phyloP scores from a whole-genome alignment of 148 eudicot genomes.

The Pharnaceum exiguum region DNA sequence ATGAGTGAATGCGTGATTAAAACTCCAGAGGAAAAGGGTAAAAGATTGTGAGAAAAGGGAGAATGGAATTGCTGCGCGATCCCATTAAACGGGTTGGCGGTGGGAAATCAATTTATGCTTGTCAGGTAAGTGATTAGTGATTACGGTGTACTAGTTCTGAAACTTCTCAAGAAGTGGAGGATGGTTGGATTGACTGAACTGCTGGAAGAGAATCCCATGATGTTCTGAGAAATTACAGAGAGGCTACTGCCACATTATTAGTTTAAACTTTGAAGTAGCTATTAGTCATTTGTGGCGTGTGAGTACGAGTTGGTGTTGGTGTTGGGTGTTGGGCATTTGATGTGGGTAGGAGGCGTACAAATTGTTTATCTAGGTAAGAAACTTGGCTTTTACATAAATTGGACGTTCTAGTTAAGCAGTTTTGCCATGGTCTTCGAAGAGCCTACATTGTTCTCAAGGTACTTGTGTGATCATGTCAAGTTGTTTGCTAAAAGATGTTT shows the following conservation, averaged over 20 bases:
- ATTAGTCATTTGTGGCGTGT: slow-evolving; percentile 6
- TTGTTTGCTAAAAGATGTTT: background rate
- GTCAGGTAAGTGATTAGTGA: too few species aligned
- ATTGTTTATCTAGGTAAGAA: slow-evolving; percentile 10
- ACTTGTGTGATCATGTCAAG: background rate
- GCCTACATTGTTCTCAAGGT: slow-evolving; percentile 13
- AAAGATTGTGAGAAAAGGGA: background rate
- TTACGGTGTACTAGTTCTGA: background rate
- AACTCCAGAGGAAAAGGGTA: background rate
- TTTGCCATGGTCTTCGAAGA: slow-evolving; percentile 13
- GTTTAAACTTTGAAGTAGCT: background rate
- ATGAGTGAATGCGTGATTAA: background rate
- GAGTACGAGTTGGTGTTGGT: background rate
- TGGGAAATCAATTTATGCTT: background rate
- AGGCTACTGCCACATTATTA: background rate
- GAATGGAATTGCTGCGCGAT: background rate
- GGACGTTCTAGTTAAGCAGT: slow-evolving; percentile 12
- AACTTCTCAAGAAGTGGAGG: background rate
- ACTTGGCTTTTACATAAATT: background rate
- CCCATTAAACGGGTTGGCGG: background rate
- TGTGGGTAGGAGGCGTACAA: slow-evolving; percentile 11
- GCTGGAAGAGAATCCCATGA: slow-evolving; percentile 1
- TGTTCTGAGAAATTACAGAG: background rate
- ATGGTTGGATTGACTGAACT: background rate
- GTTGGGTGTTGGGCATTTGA: slow-evolving; percentile 5